Base-by-base conservation (phyloP, 2,329 filamentous ascomycete genomes). In the Colletotrichum limetticola region DNA sequence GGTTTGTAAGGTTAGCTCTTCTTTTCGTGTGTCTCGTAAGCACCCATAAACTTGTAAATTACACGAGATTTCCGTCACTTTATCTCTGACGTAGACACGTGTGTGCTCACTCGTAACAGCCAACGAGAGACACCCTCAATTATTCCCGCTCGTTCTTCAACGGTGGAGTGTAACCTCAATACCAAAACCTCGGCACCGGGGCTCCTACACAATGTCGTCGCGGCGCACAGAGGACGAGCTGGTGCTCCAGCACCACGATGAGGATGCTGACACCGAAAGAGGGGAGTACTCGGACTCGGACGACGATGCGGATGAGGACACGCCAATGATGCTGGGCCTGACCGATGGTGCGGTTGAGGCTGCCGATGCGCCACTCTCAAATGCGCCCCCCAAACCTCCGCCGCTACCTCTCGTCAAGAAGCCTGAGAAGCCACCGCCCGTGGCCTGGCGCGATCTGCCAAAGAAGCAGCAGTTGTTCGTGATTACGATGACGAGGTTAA, bases 391-490 rank as follows among this genome's bases (percentile, higher is more conserved):
- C 7, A 19, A 19, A 16, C 69, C 61, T 14, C 37, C 56, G 24
- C 66, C 42, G 28, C 28, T 49, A n/a, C 66, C 42, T 26, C 60
- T 32, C 1, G 49, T 72, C 26, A 69, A 49, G 19, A 49, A 74
- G 46, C 37, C 64, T 5, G 76, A 75, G n/a, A 76, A 75, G 70
- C 65, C 62, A 26, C 83, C 86, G 35, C 85, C 86, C 0, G 88
- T 93, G 26, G 89, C 91, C 72, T 97, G 94, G 94, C 84, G 84
- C 53, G 91, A 93, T 14, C 85, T 97, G 1, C 95, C 95, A 0
- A 88, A 90, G 71, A 97, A 95, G 81, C 87, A 90, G 58, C 95
- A 97, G 82, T 87, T 97, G 24, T 84, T 92, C 35, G 91, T 97
- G 70, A 87, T 97, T 62, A 95, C 93, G 0, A 84, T 97, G 57